Percentiles rank a stretch among this genome's conserved stretches.
phyloP scores from a whole-genome alignment of 176 grass and related monocot genomes.

The Ensete glaucum region DNA sequence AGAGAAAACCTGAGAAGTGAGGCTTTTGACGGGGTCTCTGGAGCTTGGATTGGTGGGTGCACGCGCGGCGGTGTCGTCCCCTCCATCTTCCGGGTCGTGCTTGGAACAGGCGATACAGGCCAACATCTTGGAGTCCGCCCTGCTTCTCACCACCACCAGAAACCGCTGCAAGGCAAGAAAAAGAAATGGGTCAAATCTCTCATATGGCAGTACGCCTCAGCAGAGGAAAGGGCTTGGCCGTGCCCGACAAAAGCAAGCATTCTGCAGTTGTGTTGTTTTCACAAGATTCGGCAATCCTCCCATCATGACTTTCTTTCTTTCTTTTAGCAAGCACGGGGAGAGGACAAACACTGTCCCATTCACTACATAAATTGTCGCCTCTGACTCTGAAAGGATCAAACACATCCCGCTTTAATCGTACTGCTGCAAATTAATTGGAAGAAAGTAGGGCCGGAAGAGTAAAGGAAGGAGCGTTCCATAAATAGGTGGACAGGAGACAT shows the following conservation, averaged over 20 bases:
- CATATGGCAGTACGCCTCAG: too few species aligned
- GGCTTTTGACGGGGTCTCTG: conserved; percentile 67
- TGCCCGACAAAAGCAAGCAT: too few species aligned
- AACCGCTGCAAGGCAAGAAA: background rate
- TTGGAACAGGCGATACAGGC: conserved; percentile 90
- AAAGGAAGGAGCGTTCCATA: background rate
- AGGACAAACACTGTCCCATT: background rate
- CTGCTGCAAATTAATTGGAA: background rate
- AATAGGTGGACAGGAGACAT: too few species aligned
- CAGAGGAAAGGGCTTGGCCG: too few species aligned
- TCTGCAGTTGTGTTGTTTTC: too few species aligned
- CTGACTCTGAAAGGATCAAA: background rate
- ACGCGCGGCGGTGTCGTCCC: conserved; percentile 57
- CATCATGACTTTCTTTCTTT: too few species aligned
- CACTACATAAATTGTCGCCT: background rate
- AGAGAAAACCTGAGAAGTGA: conserved; percentile 66
- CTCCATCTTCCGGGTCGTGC: conserved; percentile 50
- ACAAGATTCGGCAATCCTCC: too few species aligned
- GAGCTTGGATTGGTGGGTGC: conserved; percentile 36
- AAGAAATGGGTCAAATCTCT: background rate
- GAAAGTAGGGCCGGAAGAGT: background rate
- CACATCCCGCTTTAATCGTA: background rate
- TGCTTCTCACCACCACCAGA: background rate
- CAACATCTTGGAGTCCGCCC: conserved; percentile 41
- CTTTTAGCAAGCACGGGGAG: background rate